These are phyloP conservation scores for Chaetomium globosum DNA, from an alignment of 2,329 filamentous ascomycete genomes.

Conservation along the genomic window DNA sequence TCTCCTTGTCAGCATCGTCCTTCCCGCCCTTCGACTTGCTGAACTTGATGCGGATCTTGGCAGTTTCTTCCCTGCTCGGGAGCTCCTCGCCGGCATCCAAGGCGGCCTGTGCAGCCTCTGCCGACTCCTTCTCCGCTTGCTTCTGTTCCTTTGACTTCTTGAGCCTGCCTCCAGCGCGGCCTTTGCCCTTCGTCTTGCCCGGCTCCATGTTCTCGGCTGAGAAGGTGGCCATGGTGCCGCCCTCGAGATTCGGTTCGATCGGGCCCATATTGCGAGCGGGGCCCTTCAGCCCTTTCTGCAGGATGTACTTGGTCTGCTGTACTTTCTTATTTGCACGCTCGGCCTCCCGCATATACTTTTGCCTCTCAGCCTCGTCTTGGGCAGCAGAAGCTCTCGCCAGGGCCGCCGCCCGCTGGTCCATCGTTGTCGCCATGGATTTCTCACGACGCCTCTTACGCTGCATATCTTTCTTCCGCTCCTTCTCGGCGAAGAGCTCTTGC, in stretches of 20 bases:
- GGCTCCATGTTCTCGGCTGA: constrained; percentile 64
- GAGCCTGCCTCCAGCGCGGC: constrained; percentile 66
- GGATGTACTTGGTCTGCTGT: constrained; percentile 81
- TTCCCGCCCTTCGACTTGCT: constrained; percentile 54
- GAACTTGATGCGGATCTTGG: constrained; percentile 66
- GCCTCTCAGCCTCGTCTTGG: constrained; percentile 78
- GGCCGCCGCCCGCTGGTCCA: constrained; percentile 85
- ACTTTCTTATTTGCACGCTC: constrained; percentile 92
- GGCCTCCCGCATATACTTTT: constrained; percentile 79
- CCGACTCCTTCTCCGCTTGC: constrained; percentile 77
- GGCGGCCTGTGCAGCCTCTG: constrained; percentile 84
- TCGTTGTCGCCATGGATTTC: constrained; percentile 91
- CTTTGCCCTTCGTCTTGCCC: constrained; percentile 54
- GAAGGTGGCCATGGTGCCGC: constrained; percentile 84
- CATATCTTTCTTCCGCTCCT: constrained; percentile 99
- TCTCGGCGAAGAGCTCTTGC: constrained; percentile 88
- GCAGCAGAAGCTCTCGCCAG: constrained; percentile 76
- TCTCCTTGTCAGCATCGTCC: constrained; percentile 49
- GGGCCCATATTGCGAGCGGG: constrained; percentile 68
- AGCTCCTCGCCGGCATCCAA: constrained; percentile 77
- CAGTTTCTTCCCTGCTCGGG: constrained; percentile 60
- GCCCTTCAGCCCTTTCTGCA: constrained; percentile 84
- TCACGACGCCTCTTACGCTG: constrained; percentile 94
- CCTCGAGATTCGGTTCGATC: constrained; percentile 78
- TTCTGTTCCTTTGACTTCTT: constrained; percentile 92